These are phyloP conservation scores for Cordyceps militaris DNA, from an alignment of 2,329 filamentous ascomycete species.

Conservation along the genomic window DNA sequence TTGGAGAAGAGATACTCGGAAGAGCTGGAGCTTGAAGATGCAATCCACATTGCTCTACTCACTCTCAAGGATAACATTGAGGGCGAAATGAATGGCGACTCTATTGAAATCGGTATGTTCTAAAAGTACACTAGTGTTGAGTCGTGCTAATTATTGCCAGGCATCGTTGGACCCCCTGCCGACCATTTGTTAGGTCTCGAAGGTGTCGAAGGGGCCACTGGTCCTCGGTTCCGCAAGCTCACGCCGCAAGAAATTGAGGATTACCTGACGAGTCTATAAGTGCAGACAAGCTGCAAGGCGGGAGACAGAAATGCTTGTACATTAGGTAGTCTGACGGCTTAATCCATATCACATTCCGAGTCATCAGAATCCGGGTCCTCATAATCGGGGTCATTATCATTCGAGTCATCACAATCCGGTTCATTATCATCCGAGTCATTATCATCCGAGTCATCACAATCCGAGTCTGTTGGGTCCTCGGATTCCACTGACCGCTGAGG, in stretches of 20 bases:
- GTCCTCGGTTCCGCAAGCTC: slow-evolving; percentile 87
- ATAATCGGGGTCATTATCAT: no score
- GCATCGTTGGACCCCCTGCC: slow-evolving; percentile 91
- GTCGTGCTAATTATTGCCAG: slow-evolving; percentile 37
- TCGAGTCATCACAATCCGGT: no score
- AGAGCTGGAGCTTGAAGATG: slow-evolving; percentile 92
- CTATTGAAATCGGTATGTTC: slow-evolving; percentile 81
- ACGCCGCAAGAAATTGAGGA: slow-evolving; percentile 98
- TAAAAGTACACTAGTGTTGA: not conserved
- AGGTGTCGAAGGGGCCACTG: slow-evolving; percentile 76
- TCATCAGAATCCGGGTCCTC: no score
- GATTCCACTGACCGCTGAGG: no score
- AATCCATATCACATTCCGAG: slow-evolving; percentile 21
- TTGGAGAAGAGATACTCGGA: slow-evolving; percentile 98
- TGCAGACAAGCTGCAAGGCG: slow-evolving; percentile 10
- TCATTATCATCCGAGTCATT: no score
- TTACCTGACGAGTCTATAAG: slow-evolving; percentile 95
- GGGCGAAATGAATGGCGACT: slow-evolving; percentile 98
- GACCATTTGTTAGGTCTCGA: slow-evolving; percentile 88
- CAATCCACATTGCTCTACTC: slow-evolving; percentile 93
- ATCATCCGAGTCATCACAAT: no score
- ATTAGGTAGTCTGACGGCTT: slow-evolving; percentile 40
- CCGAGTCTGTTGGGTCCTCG: no score
- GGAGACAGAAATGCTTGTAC: slow-evolving; percentile 32
- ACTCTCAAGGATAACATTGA: slow-evolving; percentile 99